Evolutionary conservation across 202 grass and related monocot genomes (phyloP), one percentile per base, ranked within the genome.

Genomic region (Eragrostis tef): DNA sequence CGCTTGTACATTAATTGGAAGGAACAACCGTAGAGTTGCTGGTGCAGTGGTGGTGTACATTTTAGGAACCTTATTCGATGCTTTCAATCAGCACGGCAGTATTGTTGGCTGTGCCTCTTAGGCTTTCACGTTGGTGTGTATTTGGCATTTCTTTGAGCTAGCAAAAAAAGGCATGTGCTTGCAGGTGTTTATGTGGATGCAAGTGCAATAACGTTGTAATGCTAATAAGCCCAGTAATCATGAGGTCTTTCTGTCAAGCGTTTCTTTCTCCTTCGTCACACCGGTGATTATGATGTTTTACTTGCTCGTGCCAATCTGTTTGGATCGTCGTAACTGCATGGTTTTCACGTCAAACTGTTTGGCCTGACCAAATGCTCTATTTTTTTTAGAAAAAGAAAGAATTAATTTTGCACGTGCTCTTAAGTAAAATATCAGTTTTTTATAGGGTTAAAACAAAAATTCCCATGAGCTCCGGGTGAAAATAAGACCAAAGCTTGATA

Each of bases 21-120:
- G 50, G 64, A 58, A 36, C 49, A 73, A 34, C 46, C 72, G 48
- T 65, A 79, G 43, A 53, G 12, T 89, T 78, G 20, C 59, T 72
- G 73, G 72, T 83, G 73, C 19, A 39, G 34, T 5, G 3, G 5
- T 39, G 34, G 5, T 79, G 79, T 83, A 83, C 73, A 86, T 83
- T 79, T 46, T 90, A 90, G 83, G 74, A 79, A 59, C 56, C 20
- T 54, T 68, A 51, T 68, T 59, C 73, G 73, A 86, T 46, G 44
- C 44, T 45, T 82, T 36, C 75, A 60, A 29, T 72, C 27, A 67
- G 44, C 67, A 67, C 47, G 58, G 73, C 41, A 36, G 45, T 67
- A 73, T 67, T 72, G 6, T 61, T 27, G 11, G 22, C 58, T 11
- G 22, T 27, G 60, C 67, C 58, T 67, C 50, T 26, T 77, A 78